Evolutionary conservation across 768 basidiomycete genomes (phyloP), one percentile per base, ranked within the genome.

Genomic region (Termitomyces sp.): DNA sequence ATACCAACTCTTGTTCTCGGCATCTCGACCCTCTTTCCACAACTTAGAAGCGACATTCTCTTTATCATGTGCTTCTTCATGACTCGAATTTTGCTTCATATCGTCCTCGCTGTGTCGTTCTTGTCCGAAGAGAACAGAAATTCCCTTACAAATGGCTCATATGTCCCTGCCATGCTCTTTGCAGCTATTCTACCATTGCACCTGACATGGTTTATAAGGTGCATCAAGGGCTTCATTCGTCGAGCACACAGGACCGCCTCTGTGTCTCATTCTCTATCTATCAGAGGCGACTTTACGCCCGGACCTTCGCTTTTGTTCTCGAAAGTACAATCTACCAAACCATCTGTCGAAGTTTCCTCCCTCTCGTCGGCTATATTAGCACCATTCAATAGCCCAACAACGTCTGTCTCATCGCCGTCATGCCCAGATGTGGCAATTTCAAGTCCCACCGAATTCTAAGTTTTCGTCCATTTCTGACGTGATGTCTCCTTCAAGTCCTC

Each of bases 1-100:
- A 65, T 84, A 26, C 84, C 84, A 4, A 85, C 84, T 0, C 78
- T 83, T 59, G 60, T 83, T 39, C 74, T 85, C 16, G 80, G 77
- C 20, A 39, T 81, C 18, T 71, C 74, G n/a, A 77, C 75, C 45
- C 71, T 85, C 34, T 65, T 69, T 61, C 78, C 82, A 18, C 57
- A 58, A 12, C 47, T 79, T 4, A 76, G 83, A 48, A 79, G 79
- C 45, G 78, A 84, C 64, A n/a, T 69, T 52, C 55, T 82, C 37
- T 85, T 85, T 66, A 77, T 79, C 0, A 6, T 73, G 2, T 60
- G 72, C 9, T 84, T 84, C 69, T 82, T 84, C 67, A 18, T 68
- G 45, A 79, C 81, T 27, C 76, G 84, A 22, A 82, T 85, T 43
- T 43, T 65, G 6, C 69, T 83, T 48, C 82, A 85, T 62, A 12